These are phyloP conservation scores for Hippophae rhamnoides DNA, from an alignment of 306 rosid genomes.

Conservation along the genomic window DNA sequence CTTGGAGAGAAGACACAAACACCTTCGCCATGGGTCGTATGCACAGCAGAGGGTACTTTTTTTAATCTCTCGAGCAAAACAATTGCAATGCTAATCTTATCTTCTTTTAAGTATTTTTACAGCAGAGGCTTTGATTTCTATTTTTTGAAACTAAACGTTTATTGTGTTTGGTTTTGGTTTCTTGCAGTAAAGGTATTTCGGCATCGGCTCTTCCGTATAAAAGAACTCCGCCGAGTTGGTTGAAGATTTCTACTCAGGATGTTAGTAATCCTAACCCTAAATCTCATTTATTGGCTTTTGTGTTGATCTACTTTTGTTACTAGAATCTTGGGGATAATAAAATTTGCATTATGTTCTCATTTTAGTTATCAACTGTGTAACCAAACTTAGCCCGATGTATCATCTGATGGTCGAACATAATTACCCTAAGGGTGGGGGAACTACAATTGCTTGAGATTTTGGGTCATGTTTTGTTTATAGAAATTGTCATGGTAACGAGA, in stretches of 20 bases:
- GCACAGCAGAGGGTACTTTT: constrained; percentile 76
- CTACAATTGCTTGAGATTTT: no score
- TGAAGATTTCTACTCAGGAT: constrained; percentile 68
- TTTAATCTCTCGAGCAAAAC: neutral
- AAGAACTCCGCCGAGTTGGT: constrained; percentile 72
- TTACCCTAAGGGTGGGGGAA: no score
- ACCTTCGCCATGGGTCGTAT: constrained; percentile 64
- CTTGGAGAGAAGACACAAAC: constrained; percentile 1
- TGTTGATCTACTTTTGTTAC: neutral
- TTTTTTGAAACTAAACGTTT: neutral
- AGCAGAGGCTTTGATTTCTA: neutral
- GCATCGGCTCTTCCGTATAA: constrained; percentile 78
- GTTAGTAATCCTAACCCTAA: constrained; percentile 24
- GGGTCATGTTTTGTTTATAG: no score
- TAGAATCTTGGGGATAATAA: no score
- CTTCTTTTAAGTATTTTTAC: no score
- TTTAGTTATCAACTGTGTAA: no score
- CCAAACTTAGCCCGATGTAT: no score
- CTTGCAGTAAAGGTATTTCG: constrained; percentile 76
- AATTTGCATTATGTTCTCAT: no score
- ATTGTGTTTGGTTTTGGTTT: neutral
- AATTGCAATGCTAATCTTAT: neutral
- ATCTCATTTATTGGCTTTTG: neutral
- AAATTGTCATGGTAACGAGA: no score
- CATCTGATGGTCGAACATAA: no score